phyloP scores from a whole-genome alignment of 352 stramenopile species.

The Thalassiosira hispida region DNA sequence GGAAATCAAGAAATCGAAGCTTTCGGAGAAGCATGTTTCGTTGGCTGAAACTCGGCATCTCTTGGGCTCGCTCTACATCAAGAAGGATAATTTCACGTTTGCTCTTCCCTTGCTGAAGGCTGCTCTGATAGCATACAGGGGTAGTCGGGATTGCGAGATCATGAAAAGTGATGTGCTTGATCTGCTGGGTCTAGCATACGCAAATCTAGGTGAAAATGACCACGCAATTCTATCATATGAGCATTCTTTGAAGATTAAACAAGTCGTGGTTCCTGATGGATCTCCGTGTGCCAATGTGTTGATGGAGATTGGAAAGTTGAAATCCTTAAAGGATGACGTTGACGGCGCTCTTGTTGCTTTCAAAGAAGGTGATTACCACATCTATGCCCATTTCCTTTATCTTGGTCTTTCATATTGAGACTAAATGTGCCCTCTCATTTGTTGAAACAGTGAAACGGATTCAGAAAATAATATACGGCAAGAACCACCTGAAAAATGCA shows the following conservation, averaged over 20 bases:
- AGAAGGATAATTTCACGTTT: slow-evolving; percentile 31
- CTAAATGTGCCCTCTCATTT: background rate
- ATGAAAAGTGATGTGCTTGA: slow-evolving; percentile 62
- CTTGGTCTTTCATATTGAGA: background rate
- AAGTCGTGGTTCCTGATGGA: slow-evolving; percentile 21
- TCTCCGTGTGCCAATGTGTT: slow-evolving; percentile 55
- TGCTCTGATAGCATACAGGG: slow-evolving; percentile 47
- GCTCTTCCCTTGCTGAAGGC: slow-evolving; percentile 46
- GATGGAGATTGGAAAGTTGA: slow-evolving; percentile 60
- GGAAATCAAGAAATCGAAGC: slow-evolving; percentile 48
- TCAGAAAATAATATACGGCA: slow-evolving; percentile 55
- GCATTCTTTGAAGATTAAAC: slow-evolving; percentile 55
- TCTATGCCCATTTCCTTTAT: background rate
- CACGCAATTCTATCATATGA: slow-evolving; percentile 50
- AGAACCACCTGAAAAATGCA: slow-evolving; percentile 62
- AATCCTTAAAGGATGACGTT: slow-evolving; percentile 38
- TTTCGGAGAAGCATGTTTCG: slow-evolving; percentile 39
- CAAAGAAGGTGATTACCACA: slow-evolving; percentile 48
- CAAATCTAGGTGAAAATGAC: slow-evolving; percentile 26
- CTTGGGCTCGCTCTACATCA: slow-evolving; percentile 54
- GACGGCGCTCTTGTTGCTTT: slow-evolving; percentile 59
- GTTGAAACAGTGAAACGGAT: slow-evolving; percentile 57
- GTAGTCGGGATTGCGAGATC: slow-evolving; percentile 49
- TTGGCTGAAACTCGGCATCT: slow-evolving; percentile 57
- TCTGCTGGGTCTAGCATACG: slow-evolving; percentile 50